Base-by-base conservation (phyloP, 768 basidiomycete genomes). In the Hortiboletus campestris region DNA sequence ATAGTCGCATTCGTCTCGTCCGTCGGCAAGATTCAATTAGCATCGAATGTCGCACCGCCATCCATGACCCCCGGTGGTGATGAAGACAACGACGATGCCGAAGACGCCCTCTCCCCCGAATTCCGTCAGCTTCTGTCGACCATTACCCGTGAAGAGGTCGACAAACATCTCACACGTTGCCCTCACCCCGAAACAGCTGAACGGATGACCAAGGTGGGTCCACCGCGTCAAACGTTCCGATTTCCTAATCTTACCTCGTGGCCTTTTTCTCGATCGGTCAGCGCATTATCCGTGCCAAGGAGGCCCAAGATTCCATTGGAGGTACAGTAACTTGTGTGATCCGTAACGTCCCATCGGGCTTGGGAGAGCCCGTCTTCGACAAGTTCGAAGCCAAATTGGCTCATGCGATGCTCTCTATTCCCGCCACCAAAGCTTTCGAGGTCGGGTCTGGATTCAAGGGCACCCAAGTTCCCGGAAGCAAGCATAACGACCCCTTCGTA, bases 331-430 rank as follows among this genome's bases (percentile, higher is more conserved):
- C 94, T 53, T 98, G 97, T 70, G 91, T 98, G 38, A 90, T 99
- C 63, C 89, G 96, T 42, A 85, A 87, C 53, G 85, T 88, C 2
- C 97, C 97, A 44, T 75, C 87, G 19, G 97, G 97, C 9, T 84
- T 98, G 29, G 97, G 97, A 47, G 97, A 98, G 72, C 97, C 97
- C 50, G 89, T 92, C 48, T 98, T 99, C 73, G 95, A 99, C 82
- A 98, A 98, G 74, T 88, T 98, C 71, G 96, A 97, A 74, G 97
- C 97, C 19, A 83, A 83, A 59, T 86, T 99, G 57, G 96, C 84
- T 13, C 97, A 98, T 69, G 97, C 97, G 9, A 98, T 99, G 96
- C 83, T 99, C 49, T 97, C 94, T 51, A 97, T 99, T 67, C 97
- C 97, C 28, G 96, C 97, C 17, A 98, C 97, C 51, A 99, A 99